These are phyloP conservation scores for Calamus simplicifolius DNA, from an alignment of 176 grass and related monocot genomes.

Conservation along the genomic window DNA sequence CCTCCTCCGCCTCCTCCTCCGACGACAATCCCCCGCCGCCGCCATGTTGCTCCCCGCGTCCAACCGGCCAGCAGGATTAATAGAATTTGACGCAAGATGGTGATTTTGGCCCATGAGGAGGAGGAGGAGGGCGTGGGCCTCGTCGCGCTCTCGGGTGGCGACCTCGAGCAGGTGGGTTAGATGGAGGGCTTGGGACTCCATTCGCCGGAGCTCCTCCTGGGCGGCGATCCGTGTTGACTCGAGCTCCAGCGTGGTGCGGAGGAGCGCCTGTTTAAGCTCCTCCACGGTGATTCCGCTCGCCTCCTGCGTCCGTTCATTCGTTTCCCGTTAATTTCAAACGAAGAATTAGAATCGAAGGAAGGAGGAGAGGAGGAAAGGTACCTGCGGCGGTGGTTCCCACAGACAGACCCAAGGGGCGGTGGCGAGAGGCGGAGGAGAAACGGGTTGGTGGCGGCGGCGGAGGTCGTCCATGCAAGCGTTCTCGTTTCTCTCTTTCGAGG, in stretches of 20 bases:
- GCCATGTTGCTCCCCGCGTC: neutral
- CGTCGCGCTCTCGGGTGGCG: conserved; percentile 73
- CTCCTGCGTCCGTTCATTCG: too few species aligned
- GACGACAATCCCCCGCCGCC: neutral
- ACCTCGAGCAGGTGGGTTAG: conserved; percentile 49
- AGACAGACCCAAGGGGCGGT: too few species aligned
- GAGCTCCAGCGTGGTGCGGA: conserved; percentile 52
- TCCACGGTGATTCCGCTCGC: neutral
- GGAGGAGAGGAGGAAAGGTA: too few species aligned
- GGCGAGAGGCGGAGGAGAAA: too few species aligned
- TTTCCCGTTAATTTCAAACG: too few species aligned
- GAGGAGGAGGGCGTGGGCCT: conserved; percentile 75
- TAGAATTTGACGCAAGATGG: too few species aligned
- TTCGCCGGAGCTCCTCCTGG: conserved; percentile 48
- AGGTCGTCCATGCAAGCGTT: too few species aligned
- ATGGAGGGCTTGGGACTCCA: conserved; percentile 62
- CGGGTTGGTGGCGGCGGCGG: too few species aligned
- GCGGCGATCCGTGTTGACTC: conserved; percentile 47
- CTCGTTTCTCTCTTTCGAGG: too few species aligned
- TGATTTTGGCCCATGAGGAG: conserved; percentile 11
- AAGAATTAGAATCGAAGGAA: too few species aligned
- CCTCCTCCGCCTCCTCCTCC: too few species aligned
- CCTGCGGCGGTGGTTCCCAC: too few species aligned
- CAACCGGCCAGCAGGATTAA: neutral
- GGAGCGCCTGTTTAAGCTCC: conserved; percentile 56